phyloP scores from a whole-genome alignment of 73 alveolate species.

The Paramecium pentaurelia region DNA sequence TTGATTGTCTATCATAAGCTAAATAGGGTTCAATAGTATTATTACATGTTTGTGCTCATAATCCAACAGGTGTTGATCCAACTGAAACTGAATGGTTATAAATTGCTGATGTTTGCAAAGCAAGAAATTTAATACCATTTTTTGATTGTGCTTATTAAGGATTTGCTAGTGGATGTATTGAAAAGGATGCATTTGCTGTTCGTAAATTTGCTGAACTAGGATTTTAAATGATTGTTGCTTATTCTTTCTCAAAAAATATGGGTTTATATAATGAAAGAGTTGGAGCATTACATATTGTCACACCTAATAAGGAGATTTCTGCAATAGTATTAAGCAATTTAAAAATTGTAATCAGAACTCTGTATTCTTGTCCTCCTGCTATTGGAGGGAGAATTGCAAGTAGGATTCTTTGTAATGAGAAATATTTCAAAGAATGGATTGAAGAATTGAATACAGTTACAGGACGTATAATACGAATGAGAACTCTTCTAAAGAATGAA shows the following conservation, averaged over 20 bases:
- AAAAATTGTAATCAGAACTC: slow-evolving; percentile 80
- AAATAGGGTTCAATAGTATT: slow-evolving; percentile 80
- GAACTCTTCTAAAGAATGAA: slow-evolving; percentile 76
- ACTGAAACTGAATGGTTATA: slow-evolving; percentile 69
- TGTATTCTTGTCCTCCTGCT: slow-evolving; percentile 93
- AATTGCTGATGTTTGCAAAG: slow-evolving; percentile 48
- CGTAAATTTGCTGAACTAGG: slow-evolving; percentile 87
- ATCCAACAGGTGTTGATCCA: slow-evolving; percentile 98
- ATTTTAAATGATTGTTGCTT: slow-evolving; percentile 83
- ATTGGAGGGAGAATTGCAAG: slow-evolving; percentile 94
- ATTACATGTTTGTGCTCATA: slow-evolving; percentile 97
- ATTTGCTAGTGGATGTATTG: slow-evolving; percentile 92
- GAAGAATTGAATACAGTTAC: slow-evolving; percentile 82
- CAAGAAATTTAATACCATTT: slow-evolving; percentile 84
- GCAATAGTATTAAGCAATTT: slow-evolving; percentile 74
- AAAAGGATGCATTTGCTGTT: slow-evolving; percentile 87
- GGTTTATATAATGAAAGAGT: slow-evolving; percentile 96
- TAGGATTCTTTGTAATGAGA: slow-evolving; percentile 25
- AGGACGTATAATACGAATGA: slow-evolving; percentile 85
- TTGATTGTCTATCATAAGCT: slow-evolving; percentile 68
- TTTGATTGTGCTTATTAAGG: slow-evolving; percentile 98
- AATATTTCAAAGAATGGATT: slow-evolving; percentile 76
- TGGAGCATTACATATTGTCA: slow-evolving; percentile 88
- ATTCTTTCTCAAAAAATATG: slow-evolving; percentile 94
- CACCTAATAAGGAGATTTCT: slow-evolving; percentile 82